Evolutionary conservation across 2,329 filamentous ascomycete genomes (phyloP).

Genomic region (Pestalotiopsis sp.): DNA sequence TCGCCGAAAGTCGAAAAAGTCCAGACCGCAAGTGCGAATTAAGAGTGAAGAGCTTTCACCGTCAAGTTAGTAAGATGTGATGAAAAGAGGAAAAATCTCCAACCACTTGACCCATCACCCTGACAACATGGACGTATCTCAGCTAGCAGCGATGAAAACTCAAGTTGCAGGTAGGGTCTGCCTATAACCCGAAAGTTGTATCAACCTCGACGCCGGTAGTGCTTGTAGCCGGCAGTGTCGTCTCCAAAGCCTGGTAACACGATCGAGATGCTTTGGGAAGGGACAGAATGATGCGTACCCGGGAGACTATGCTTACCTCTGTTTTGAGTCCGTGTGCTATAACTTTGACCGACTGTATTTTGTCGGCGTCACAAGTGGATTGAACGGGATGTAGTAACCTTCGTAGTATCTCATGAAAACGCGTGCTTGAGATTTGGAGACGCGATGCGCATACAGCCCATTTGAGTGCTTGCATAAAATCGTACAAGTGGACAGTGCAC

Average conservation of each 20-base stretch:
- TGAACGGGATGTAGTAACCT: no score
- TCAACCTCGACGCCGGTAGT: no score
- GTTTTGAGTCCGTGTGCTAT: no score
- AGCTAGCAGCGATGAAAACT: neutral
- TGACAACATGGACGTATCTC: neutral
- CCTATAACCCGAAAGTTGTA: no score
- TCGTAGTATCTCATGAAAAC: slow-evolving; percentile 6
- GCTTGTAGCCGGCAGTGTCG: no score
- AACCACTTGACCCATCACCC: neutral
- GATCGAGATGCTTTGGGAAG: no score
- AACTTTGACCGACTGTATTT: no score
- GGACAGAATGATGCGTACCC: no score
- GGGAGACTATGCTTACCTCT: no score
- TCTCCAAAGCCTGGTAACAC: no score
- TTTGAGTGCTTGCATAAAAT: slow-evolving; percentile 8
- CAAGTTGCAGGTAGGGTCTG: no score
- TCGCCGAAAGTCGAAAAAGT: neutral
- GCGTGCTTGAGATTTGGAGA: slow-evolving; percentile 13
- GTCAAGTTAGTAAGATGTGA: neutral
- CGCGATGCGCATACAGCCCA: slow-evolving; percentile 10
- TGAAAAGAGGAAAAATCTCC: neutral
- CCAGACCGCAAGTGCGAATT: neutral
- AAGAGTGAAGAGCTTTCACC: neutral
- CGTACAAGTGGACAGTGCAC: slow-evolving; percentile 2
- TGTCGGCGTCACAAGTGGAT: no score